These are phyloP conservation scores for Graphilbum sp. DNA, from an alignment of 2,329 filamentous ascomycete genomes.

Conservation along the genomic window DNA sequence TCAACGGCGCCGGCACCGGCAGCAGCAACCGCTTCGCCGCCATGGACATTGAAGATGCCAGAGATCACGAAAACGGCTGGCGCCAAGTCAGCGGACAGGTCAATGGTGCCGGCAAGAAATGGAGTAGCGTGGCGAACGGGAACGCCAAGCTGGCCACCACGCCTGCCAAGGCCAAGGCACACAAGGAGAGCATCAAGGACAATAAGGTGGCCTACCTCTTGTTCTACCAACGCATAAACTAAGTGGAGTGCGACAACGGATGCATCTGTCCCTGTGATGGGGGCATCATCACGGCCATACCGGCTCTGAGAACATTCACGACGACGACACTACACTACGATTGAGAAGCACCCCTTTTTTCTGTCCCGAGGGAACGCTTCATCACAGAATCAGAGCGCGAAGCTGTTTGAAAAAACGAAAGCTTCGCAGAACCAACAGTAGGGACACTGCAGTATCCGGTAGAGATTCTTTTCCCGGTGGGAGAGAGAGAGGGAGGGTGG, in stretches of 20 bases:
- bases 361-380: no score
- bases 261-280: no score
- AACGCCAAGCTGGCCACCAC: constrained; percentile 25
- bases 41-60: constrained; percentile 49
- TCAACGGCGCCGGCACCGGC: constrained; percentile 11
- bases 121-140: constrained; percentile 54
- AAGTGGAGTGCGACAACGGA: not conserved
- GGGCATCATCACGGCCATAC: no score
- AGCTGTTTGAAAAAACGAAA: no score
- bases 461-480: no score
- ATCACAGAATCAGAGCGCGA: no score
- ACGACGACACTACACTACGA: no score
- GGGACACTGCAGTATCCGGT: no score
- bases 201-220: constrained; percentile 95
- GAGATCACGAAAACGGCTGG: constrained; percentile 55
- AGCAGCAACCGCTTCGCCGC: constrained; percentile 60
- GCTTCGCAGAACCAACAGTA: no score
- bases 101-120: constrained; percentile 56
- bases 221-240: constrained; percentile 70
- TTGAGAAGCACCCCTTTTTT: no score
- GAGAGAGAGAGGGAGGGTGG: no score
- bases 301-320: no score
- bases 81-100: constrained; percentile 52
- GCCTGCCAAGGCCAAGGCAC: constrained; percentile 34
- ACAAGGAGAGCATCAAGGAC: constrained; percentile 57